phyloP scores from a whole-genome alignment of 2,329 filamentous ascomycete species.

The Penicillium sp. region DNA sequence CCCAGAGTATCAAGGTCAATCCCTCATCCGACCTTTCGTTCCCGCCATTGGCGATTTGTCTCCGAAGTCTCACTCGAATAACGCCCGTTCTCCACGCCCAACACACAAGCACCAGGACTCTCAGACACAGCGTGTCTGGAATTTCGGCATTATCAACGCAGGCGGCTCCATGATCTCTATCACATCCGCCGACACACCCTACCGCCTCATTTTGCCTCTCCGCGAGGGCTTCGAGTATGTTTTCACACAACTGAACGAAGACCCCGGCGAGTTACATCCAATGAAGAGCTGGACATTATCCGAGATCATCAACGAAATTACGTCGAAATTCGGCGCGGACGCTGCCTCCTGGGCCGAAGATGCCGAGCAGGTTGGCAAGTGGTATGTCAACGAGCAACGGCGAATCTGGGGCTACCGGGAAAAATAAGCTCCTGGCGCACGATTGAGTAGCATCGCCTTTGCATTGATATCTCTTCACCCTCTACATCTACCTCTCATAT shows the following conservation, averaged over 20 bases:
- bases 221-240: slow-evolving; percentile 63
- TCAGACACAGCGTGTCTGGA: slow-evolving; percentile 29
- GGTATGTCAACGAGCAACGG: slow-evolving; percentile 36
- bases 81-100: not conserved
- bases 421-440: slow-evolving; percentile 1
- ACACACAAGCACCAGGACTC: slow-evolving; percentile 4
- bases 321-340: slow-evolving; percentile 28
- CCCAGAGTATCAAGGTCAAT: slow-evolving; percentile 49
- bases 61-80: not conserved
- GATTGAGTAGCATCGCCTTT: not conserved
- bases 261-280: slow-evolving; percentile 35
- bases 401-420: slow-evolving; percentile 29
- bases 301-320: slow-evolving; percentile 25
- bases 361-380: slow-evolving; percentile 37
- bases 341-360: slow-evolving; percentile 35
- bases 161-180: slow-evolving; percentile 53
- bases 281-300: slow-evolving; percentile 31
- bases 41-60: slow-evolving; percentile 9
- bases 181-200: slow-evolving; percentile 71
- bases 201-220: slow-evolving; percentile 70
- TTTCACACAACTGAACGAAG: slow-evolving; percentile 35
- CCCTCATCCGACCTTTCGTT: slow-evolving; percentile 43
- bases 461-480: not conserved
- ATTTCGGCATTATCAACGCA: slow-evolving; percentile 34
- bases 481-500: not conserved